Base-by-base conservation (phyloP, 495 filamentous ascomycete genomes). In the Lophiotrema nucula region DNA sequence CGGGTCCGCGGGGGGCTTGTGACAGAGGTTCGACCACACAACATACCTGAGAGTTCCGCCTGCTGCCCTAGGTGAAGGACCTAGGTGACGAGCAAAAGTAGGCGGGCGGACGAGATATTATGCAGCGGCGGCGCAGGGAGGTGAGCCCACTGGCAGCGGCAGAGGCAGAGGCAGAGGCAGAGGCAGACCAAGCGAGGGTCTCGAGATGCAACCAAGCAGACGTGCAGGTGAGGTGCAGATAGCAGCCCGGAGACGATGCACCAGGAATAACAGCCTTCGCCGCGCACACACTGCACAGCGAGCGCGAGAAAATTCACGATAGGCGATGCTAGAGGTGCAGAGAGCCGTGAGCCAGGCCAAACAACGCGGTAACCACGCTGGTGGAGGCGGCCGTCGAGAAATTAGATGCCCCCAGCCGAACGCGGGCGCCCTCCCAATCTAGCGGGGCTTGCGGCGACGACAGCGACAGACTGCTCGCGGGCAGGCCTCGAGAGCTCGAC, bases 61-160 rank as follows among this genome's bases (percentile, higher is more conserved):
- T 47, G 43, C 24, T 49, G 58, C 58, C 58, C 58, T 47, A 55
- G 58, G 58, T 60, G 50, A 33, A 61, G 37, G 58, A 55, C 58
- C 58, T 55, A 61, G 58, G 58, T 61, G 51, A 56, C 31, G 51
- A 42, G 58, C 50, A 50, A 27, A 6, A 43, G 33, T 21, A 38
- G 48, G 50, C 27, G 47, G 56, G 25, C 6, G 37, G 44, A 31
- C 25, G 19, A 42, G 47, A 46, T 61, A 61, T 49, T 61, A 61
- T 55, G 58, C 58, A 61, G 56, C 51, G 25, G 58, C 58, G 45
- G 58, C 43, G 58, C 50, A 55, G 51, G 58, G 55, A 48, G 35
- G 35, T 24, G 18, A 13, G 50, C 51, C 56, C 22, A 56, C 28
- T 46, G 57, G 57, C 38, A 45, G 48, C 48, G 42, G 49, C 42